Percentiles rank a stretch among this genome's conserved stretches.
phyloP scores from a whole-genome alignment of 108 stramenopile species.

The Nitzschia putrida region DNA sequence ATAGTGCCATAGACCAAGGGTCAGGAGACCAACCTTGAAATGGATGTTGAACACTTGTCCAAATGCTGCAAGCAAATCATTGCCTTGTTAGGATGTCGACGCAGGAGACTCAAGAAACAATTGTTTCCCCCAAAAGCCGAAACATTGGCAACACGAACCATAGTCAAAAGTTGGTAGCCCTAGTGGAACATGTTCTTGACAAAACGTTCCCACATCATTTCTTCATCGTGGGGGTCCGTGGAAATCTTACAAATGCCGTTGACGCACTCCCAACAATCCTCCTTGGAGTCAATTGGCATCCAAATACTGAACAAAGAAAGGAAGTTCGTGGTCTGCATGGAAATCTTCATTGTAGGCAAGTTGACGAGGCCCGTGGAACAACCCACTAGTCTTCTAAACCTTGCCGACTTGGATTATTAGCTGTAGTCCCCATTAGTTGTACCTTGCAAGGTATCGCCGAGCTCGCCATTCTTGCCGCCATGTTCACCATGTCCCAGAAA shows the following conservation, averaged over 20 bases:
- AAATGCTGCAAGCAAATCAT: not conserved
- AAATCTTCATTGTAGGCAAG: conserved; percentile 44
- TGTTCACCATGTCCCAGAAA: no score
- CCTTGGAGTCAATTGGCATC: not conserved
- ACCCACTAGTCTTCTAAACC: conserved; percentile 35
- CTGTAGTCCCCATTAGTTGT: not conserved
- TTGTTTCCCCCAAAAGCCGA: not conserved
- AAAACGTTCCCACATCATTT: conserved; percentile 1
- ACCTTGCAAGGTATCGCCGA: no score
- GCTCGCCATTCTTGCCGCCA: no score
- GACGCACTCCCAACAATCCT: not conserved
- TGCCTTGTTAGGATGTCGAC: not conserved
- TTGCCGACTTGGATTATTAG: not conserved
- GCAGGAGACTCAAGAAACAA: not conserved
- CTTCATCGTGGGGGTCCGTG: not conserved
- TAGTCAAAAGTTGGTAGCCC: not conserved
- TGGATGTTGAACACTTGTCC: not conserved
- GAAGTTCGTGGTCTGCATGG: conserved; percentile 23
- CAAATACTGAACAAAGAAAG: conserved; percentile 25
- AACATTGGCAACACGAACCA: not conserved
- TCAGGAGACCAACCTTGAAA: not conserved
- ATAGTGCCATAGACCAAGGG: not conserved
- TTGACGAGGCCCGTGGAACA: conserved; percentile 27
- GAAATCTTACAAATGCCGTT: not conserved
- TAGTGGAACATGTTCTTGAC: not conserved